These are phyloP conservation scores for Hypomyces perniciosus DNA, from an alignment of 2,329 filamentous ascomycete species.

Conservation along the genomic window DNA sequence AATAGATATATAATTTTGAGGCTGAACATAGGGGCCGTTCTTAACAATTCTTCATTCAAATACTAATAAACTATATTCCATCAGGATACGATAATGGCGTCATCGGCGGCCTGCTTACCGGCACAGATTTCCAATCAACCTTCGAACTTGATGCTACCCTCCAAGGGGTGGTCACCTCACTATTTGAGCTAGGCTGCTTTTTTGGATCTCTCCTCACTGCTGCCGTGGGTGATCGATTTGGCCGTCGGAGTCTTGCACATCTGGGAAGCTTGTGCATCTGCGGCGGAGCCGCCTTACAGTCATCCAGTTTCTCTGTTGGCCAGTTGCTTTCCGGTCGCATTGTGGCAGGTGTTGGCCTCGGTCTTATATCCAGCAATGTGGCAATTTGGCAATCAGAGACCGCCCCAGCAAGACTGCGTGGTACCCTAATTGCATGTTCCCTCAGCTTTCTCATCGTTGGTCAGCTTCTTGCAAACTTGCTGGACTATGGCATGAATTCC, in stretches of 20 bases:
- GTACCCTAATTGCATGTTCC: constrained; percentile 19
- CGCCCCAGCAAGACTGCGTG: constrained; percentile 3
- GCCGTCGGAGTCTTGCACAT: constrained; percentile 37
- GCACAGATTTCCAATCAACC: constrained; percentile 5
- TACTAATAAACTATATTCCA: background rate
- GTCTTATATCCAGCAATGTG: background rate
- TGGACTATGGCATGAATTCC: constrained; percentile 27
- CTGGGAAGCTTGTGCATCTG: constrained; percentile 38
- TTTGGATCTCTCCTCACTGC: constrained; percentile 18
- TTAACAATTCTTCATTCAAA: background rate
- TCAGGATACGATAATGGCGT: constrained; percentile 5
- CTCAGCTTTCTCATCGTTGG: constrained; percentile 35
- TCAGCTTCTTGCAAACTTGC: constrained; percentile 40
- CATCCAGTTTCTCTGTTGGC: constrained; percentile 34
- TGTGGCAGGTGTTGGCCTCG: constrained; percentile 32
- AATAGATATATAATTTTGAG: background rate
- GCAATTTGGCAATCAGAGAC: constrained; percentile 33
- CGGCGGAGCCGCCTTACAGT: constrained; percentile 40
- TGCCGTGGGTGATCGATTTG: constrained; percentile 38
- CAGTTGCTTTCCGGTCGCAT: constrained; percentile 42
- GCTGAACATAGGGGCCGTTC: background rate
- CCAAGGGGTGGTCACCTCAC: constrained; percentile 5
- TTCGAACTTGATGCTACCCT: constrained; percentile 5
- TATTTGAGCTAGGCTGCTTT: constrained; percentile 8
- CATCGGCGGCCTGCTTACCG: constrained; percentile 3